These are phyloP conservation scores for Aegilops longissima DNA, from an alignment of 176 grass and related monocot species.

Conservation along the genomic window DNA sequence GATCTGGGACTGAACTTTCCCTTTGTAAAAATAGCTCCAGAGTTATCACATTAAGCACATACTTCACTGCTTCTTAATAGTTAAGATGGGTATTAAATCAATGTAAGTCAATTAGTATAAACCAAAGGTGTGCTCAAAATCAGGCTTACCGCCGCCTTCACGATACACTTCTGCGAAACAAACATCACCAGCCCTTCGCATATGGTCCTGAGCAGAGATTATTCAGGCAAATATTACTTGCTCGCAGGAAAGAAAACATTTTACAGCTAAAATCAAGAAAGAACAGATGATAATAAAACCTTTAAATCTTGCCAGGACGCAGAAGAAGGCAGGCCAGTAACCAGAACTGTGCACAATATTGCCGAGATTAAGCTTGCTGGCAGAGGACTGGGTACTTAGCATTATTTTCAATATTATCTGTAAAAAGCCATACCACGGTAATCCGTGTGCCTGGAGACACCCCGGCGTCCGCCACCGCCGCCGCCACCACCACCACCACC, in stretches of 20 bases:
- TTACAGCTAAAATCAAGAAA: background rate
- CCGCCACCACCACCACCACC: slow-evolving; percentile 44
- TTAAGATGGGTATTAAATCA: background rate
- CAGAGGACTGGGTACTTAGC: background rate
- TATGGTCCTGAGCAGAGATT: slow-evolving; percentile 69
- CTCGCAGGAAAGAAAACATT: background rate
- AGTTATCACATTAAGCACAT: background rate
- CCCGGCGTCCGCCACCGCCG: slow-evolving; percentile 53
- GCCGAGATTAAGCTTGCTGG: background rate
- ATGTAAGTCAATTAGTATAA: background rate
- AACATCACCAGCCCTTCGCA: slow-evolving; percentile 97
- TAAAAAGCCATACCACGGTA: slow-evolving; percentile 65
- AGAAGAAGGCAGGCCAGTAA: slow-evolving; percentile 88
- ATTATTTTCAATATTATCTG: slow-evolving; percentile 12
- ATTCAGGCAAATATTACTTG: background rate
- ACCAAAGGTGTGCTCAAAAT: background rate
- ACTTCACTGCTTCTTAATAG: background rate
- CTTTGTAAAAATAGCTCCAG: background rate
- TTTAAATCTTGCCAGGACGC: slow-evolving; percentile 99
- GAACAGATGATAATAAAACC: slow-evolving; percentile 38
- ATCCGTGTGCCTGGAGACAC: slow-evolving; percentile 85
- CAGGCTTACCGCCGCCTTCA: slow-evolving; percentile 71
- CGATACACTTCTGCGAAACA: slow-evolving; percentile 95
- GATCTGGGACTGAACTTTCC: background rate
- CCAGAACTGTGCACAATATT: slow-evolving; percentile 52